phyloP scores from a whole-genome alignment of 139 green algal genomes.

The Coelastrella sp. region DNA sequence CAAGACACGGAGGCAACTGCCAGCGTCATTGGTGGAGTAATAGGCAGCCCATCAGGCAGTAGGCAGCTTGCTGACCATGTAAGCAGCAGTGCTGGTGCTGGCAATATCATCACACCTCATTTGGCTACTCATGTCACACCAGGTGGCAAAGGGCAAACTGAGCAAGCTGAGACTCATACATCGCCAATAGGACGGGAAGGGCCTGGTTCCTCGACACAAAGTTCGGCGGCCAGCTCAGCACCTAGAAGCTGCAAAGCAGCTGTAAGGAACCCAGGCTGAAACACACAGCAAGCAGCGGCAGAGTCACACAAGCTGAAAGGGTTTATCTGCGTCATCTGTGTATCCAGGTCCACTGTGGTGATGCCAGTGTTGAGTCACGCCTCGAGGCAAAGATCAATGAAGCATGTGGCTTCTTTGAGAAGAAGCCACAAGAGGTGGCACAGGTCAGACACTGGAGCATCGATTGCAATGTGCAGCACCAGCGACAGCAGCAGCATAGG shows the following conservation, averaged over 20 bases:
- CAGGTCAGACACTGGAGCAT: constrained; percentile 8
- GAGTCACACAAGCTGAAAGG: not conserved
- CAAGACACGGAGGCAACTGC: too few species aligned
- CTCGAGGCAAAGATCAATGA: constrained; percentile 82
- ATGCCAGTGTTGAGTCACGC: constrained; percentile 69
- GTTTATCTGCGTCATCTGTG: too few species aligned
- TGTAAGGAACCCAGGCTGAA: too few species aligned
- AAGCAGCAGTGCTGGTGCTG: not conserved
- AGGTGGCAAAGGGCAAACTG: too few species aligned
- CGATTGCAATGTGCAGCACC: not conserved
- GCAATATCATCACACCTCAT: not conserved
- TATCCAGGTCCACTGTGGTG: constrained; percentile 85
- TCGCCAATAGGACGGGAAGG: too few species aligned
- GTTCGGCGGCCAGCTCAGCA: too few species aligned
- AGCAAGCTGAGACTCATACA: too few species aligned
- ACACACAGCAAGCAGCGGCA: too few species aligned
- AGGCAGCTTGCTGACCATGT: not conserved
- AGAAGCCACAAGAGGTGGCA: constrained; percentile 39
- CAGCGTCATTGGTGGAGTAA: too few species aligned
- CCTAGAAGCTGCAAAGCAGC: too few species aligned
- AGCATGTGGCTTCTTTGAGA: constrained; percentile 59
- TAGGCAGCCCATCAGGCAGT: not conserved
- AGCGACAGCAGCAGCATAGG: not conserved
- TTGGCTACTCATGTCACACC: too few species aligned
- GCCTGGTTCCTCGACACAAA: too few species aligned